phyloP scores from a whole-genome alignment of 805 yeast genomes.

The Wickerhamiella domercqiae region DNA sequence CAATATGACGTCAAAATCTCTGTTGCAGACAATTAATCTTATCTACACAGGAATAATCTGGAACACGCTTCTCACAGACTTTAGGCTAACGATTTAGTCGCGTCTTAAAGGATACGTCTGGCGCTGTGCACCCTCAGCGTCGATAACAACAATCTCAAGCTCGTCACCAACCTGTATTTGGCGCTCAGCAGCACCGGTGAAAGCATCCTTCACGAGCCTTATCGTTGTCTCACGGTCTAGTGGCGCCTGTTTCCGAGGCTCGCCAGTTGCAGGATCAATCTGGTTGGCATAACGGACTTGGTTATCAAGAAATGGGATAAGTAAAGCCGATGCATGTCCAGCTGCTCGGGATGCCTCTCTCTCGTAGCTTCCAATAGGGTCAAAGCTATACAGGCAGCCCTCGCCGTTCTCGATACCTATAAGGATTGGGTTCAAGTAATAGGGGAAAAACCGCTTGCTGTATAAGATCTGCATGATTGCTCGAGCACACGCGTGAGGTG shows the following conservation, averaged over 20 bases:
- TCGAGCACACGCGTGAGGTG: constrained; percentile 68
- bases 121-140: constrained; percentile 80
- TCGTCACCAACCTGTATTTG: constrained; percentile 98
- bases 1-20: too few species aligned
- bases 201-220: constrained; percentile 81
- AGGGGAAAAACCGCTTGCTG: constrained; percentile 91
- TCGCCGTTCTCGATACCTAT: constrained; percentile 91
- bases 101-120: constrained; percentile 78
- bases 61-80: too few species aligned
- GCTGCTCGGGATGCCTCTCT: constrained; percentile 96
- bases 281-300: constrained; percentile 96
- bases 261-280: constrained; percentile 57
- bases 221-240: constrained; percentile 66
- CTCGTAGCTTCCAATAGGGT: constrained; percentile 96
- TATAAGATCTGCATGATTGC: constrained; percentile 78
- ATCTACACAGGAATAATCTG: too few species aligned
- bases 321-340: constrained; percentile 90
- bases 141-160: constrained; percentile 74
- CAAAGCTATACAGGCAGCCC: constrained; percentile 91
- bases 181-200: constrained; percentile 92
- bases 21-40: too few species aligned
- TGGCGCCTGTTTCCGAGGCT: constrained; percentile 34
- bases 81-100: too few species aligned
- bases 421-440: constrained; percentile 84
- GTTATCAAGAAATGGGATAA: constrained; percentile 94